These are phyloP conservation scores for Pestalotiopsis sp. DNA, from an alignment of 2,329 filamentous ascomycete species.

Conservation along the genomic window DNA sequence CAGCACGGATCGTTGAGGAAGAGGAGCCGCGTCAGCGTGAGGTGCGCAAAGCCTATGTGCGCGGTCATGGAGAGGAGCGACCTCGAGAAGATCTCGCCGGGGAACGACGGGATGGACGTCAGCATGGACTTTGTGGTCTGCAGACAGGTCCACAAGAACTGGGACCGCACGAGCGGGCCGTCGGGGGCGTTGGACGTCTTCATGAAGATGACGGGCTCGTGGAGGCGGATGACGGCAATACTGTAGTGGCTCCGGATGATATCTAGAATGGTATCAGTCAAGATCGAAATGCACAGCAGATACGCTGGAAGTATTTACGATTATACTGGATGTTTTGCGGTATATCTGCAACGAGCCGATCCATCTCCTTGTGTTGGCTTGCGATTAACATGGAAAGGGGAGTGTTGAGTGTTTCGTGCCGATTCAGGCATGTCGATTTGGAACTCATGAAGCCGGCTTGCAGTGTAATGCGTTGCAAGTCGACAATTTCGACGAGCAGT, in stretches of 20 bases:
- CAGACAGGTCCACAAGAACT: background rate
- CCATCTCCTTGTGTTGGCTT: background rate
- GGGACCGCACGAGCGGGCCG: background rate
- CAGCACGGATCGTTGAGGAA: background rate
- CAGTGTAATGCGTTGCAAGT: background rate
- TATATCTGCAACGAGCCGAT: background rate
- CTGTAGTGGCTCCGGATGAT: constrained; percentile 1
- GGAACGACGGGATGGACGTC: background rate
- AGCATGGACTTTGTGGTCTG: background rate
- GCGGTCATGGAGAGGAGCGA: background rate
- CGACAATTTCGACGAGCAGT: background rate
- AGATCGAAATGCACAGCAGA: background rate
- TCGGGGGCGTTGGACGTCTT: background rate
- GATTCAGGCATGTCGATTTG: background rate
- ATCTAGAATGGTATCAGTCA: background rate
- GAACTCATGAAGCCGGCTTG: background rate
- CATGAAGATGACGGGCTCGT: constrained; percentile 1
- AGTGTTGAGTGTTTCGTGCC: background rate
- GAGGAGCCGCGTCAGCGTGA: constrained; percentile 3
- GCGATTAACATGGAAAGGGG: background rate
- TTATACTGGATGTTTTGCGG: background rate
- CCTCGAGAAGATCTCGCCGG: background rate
- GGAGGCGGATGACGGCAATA: background rate
- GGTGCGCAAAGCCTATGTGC: background rate
- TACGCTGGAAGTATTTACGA: background rate